A percentile compares a stretch with the other conserved stretches of the same genome.
phyloP scores from a whole-genome alignment of 1,284 basidiomycete genomes.

The Albatrellus sp. region DNA sequence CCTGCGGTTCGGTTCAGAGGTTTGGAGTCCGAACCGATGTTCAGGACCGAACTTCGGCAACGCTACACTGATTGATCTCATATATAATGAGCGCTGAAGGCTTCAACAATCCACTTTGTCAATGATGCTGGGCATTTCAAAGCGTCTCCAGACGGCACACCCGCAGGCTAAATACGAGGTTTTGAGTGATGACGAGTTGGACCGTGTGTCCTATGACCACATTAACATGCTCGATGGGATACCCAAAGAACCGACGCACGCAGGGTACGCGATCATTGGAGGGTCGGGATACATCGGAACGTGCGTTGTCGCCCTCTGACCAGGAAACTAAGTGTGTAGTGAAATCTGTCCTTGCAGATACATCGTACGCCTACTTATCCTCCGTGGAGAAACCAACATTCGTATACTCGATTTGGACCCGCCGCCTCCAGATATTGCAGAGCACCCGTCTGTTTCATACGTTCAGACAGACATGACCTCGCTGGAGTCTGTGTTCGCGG shows the following conservation, averaged over 20 bases:
- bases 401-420: slow-evolving; percentile 21
- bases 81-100: no score
- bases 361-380: slow-evolving; percentile 20
- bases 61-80: no score
- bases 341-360: slow-evolving; percentile 14
- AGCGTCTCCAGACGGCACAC: neutral
- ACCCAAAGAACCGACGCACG: slow-evolving; percentile 15
- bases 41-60: no score
- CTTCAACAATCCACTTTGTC: neutral
- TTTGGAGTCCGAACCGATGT: no score
- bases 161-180: neutral
- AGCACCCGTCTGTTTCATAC: slow-evolving; percentile 18
- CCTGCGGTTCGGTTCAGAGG: no score
- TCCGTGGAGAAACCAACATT: slow-evolving; percentile 21
- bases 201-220: slow-evolving; percentile 16
- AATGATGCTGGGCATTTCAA: neutral
- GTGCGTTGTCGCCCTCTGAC: slow-evolving; percentile 11
- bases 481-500: slow-evolving; percentile 15
- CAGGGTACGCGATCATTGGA: slow-evolving; percentile 21
- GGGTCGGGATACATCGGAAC: slow-evolving; percentile 24
- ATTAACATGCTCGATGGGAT: slow-evolving; percentile 19
- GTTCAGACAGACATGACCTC: slow-evolving; percentile 21
- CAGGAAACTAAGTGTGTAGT: no score
- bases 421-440: slow-evolving; percentile 13
- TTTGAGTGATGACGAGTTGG: slow-evolving; percentile 11